Evolutionary conservation across 1,284 basidiomycete genomes (phyloP).

Genomic region (Melampsora larici-populina): DNA sequence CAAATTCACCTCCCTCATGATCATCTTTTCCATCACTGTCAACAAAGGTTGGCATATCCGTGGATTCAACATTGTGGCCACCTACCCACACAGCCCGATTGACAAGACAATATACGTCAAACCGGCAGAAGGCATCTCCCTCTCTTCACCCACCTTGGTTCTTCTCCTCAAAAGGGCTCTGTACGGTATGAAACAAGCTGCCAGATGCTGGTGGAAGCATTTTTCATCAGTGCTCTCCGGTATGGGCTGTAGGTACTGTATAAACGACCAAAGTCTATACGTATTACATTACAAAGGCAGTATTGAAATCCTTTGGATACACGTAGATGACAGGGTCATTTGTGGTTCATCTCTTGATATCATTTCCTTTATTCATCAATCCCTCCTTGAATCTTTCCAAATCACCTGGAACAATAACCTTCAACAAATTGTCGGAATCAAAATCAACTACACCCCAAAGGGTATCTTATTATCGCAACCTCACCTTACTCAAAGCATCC

Average conservation of each 20-base stretch:
- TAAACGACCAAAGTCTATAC: too few relatives aligned
- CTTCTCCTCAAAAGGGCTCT: neutral
- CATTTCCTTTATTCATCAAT: too few relatives aligned
- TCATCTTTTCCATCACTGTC: neutral
- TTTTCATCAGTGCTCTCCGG: neutral
- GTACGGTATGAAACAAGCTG: neutral
- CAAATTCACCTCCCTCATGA: too few relatives aligned
- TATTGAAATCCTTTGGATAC: too few relatives aligned
- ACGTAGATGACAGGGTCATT: too few relatives aligned
- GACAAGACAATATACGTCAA: neutral
- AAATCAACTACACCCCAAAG: too few relatives aligned
- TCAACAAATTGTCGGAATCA: too few relatives aligned
- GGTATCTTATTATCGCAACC: neutral
- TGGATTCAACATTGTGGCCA: neutral
- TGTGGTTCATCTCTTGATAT: too few relatives aligned
- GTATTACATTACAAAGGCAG: too few relatives aligned
- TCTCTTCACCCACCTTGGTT: neutral
- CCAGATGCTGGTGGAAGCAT: neutral
- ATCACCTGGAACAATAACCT: too few relatives aligned
- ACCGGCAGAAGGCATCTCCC: too few relatives aligned
- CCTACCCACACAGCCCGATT: neutral
- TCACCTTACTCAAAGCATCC: neutral
- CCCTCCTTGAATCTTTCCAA: too few relatives aligned
- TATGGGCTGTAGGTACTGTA: neutral
- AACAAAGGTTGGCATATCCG: neutral